These are phyloP conservation scores for Schizosaccharomyces japonicus DNA, from an alignment of 805 yeast species.

Conservation along the genomic window DNA sequence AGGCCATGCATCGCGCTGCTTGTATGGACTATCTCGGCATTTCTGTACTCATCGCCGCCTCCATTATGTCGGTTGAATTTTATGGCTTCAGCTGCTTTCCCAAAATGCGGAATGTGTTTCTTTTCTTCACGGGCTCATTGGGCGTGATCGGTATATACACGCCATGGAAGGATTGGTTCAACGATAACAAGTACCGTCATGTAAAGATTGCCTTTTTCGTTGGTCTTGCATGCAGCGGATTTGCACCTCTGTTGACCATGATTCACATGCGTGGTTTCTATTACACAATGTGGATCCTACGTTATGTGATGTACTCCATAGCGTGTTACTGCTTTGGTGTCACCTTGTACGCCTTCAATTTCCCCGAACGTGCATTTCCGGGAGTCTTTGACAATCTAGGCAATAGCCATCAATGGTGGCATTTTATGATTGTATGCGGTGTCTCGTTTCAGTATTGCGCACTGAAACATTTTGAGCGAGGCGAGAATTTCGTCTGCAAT, in stretches of 20 bases:
- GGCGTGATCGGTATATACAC: conserved; percentile 52
- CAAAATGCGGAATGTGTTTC: conserved; percentile 24
- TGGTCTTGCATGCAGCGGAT: conserved; percentile 54
- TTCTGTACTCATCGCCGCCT: conserved; percentile 68
- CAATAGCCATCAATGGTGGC: conserved; percentile 83
- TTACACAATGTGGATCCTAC: conserved; percentile 29
- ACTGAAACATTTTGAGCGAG: conserved; percentile 51
- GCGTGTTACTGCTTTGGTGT: conserved; percentile 64
- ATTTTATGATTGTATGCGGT: conserved; percentile 68
- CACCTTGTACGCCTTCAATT: conserved; percentile 59
- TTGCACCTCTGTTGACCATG: conserved; percentile 35
- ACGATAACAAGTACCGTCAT: conserved; percentile 61
- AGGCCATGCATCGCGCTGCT: conserved; percentile 50
- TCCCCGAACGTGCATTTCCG: conserved; percentile 57
- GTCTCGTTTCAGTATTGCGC: conserved; percentile 74
- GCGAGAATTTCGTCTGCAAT: too few species aligned
- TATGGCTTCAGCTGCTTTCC: conserved; percentile 45
- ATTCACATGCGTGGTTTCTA: conserved; percentile 31
- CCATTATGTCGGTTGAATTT: conserved; percentile 69
- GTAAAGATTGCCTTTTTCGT: conserved; percentile 60
- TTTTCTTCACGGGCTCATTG: conserved; percentile 36
- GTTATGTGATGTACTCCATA: conserved; percentile 50
- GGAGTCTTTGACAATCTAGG: conserved; percentile 23
- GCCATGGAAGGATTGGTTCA: conserved; percentile 86
- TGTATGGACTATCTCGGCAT: conserved; percentile 92